These are phyloP conservation scores for Yamadazyma diospyri DNA, from an alignment of 1,139 yeast genomes.

Conservation along the genomic window DNA sequence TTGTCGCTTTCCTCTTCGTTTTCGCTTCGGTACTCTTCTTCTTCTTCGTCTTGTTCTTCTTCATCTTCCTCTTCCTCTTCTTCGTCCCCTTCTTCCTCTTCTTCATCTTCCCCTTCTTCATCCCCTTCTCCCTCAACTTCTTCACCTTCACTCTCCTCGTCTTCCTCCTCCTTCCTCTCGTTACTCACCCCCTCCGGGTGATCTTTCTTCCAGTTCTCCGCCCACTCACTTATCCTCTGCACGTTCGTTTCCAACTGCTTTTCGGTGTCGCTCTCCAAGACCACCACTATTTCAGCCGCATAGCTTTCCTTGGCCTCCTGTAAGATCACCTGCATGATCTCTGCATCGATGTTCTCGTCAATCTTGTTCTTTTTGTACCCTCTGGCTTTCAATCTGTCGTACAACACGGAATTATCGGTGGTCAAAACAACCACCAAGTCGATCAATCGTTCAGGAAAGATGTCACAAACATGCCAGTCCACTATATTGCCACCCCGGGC, in stretches of 20 bases:
- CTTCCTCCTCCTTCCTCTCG: slow-evolving; percentile 5
- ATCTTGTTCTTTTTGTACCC: slow-evolving; percentile 77
- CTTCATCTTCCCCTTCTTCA: slow-evolving; percentile 6
- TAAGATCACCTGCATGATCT: slow-evolving; percentile 88
- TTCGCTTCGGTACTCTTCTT: slow-evolving; percentile 3
- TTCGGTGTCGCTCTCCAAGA: slow-evolving; percentile 63
- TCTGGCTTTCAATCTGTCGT: slow-evolving; percentile 70
- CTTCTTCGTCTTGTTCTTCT: slow-evolving; percentile 7
- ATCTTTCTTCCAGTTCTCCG: slow-evolving; percentile 60
- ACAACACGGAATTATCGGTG: slow-evolving; percentile 67
- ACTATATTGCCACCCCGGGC: slow-evolving; percentile 81
- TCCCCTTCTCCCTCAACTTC: slow-evolving; percentile 9
- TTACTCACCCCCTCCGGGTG: slow-evolving; percentile 39
- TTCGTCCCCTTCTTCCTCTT: slow-evolving; percentile 6
- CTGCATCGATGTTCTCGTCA: slow-evolving; percentile 92
- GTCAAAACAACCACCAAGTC: slow-evolving; percentile 89
- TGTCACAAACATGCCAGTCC: slow-evolving; percentile 98
- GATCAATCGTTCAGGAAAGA: slow-evolving; percentile 87
- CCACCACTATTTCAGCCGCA: slow-evolving; percentile 77
- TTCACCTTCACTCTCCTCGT: slow-evolving; percentile 5
- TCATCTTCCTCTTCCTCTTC: slow-evolving; percentile 9
- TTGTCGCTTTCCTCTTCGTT: too few relatives aligned
- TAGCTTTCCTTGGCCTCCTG: slow-evolving; percentile 86
- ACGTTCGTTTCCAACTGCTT: slow-evolving; percentile 82
- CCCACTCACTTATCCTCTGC: slow-evolving; percentile 72